Percentiles rank a stretch among this genome's conserved stretches.
These are phyloP conservation scores for Cunninghamia lanceolata DNA, from an alignment of 75 land plant species.

Conservation along the genomic window DNA sequence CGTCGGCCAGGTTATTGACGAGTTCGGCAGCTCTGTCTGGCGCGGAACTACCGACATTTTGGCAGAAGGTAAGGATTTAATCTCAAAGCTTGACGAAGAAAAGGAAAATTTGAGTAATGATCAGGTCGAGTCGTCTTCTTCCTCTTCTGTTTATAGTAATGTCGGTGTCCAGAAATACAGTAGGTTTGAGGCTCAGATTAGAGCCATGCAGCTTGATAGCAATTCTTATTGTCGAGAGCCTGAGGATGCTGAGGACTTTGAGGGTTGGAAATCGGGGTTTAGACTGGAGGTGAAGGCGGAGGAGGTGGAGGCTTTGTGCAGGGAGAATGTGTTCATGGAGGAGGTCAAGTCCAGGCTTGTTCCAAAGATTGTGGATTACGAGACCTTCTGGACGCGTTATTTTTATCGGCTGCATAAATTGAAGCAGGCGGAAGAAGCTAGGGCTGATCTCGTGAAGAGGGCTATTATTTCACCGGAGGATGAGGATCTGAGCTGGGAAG, in stretches of 20 bases:
- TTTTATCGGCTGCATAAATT: constrained; percentile 79
- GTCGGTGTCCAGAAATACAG: constrained; percentile 28
- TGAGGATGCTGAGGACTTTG: constrained; percentile 66
- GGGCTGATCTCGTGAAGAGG: constrained; percentile 86
- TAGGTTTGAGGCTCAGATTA: constrained; percentile 70
- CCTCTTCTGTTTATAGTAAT: constrained; percentile 11
- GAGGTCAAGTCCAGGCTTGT: constrained; percentile 63
- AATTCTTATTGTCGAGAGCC: constrained; percentile 73
- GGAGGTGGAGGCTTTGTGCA: constrained; percentile 58
- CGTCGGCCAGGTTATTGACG: constrained; percentile 82
- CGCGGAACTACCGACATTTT: constrained; percentile 77
- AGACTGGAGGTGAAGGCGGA: constrained; percentile 45
- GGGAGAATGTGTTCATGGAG: constrained; percentile 48
- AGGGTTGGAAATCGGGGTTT: constrained; percentile 61
- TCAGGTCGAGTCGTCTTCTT: not conserved
- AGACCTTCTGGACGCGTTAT: constrained; percentile 78
- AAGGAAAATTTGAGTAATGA: not conserved
- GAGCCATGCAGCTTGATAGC: constrained; percentile 61
- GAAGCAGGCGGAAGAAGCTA: constrained; percentile 74
- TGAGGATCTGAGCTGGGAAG: constrained; percentile 77
- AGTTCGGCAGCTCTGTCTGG: constrained; percentile 69
- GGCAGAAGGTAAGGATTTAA: constrained; percentile 52
- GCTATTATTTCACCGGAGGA: constrained; percentile 62
- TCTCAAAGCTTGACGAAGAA: not conserved
- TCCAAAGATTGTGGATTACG: constrained; percentile 50